Evolutionary conservation across 306 rosid species (phyloP), one percentile per base, ranked within the genome.

Genomic region (Crotalaria pallida): DNA sequence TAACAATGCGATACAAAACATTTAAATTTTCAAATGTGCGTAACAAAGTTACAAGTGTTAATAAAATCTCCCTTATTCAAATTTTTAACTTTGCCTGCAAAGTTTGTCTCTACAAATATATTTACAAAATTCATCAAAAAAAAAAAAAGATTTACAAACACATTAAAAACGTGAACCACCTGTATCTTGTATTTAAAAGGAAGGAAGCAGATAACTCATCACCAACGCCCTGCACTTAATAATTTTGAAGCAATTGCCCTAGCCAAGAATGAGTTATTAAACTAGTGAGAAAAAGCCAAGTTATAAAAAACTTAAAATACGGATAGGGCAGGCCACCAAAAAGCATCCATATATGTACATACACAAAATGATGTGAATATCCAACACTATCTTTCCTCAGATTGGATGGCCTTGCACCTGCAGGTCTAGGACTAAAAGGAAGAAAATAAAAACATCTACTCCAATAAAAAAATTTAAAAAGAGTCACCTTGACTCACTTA

Each of bases 401-500:
- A 15, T 13, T 57, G 11, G 47, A 41, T 41, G 16, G 47, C 16
- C 47, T 41, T 41, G 47, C 47, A 41, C n/a, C 47, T 41, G 16
- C 6, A 41, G 47, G 16, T 41, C 47, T 41, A 41, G 63, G 21
- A 57, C 40, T 57, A 26, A 27, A 58, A n/a, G 22, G 22, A 58
- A 61, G 9, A 2, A 7, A 9, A 12, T 1, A 34, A 41, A 64
- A 6, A 47, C 56, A 64, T 56, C 40, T 53, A 33, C 49, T 53
- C 45, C 68, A 31, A 69, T 1, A 24, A 64, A 3, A 58, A 2
- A 11, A n/a, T n/a, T n/a, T n/a, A n/a, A n/a, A n/a, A 11, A 12
- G 3, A 58, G 23, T 71, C 45, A 65, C 33, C 33, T 61, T 5
- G 58, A 0, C 58, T 77, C 84, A 84, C 72, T 67, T 79, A 84